Conservation (phyloP, 345 rosid species). For the Melaleuca alternifolia region DNA sequence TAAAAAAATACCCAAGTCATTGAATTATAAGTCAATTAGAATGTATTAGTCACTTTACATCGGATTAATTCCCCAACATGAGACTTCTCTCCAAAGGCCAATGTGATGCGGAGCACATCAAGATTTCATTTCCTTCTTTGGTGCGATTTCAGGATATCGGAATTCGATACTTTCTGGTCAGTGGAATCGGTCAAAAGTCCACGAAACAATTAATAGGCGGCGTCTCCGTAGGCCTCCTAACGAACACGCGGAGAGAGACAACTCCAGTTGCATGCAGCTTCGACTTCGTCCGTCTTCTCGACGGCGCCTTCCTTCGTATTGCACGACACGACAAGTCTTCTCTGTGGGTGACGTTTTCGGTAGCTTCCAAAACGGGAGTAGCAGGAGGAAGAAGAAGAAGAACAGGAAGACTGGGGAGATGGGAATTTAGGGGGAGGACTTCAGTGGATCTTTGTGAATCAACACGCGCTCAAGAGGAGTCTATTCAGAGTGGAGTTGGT, state of each 20-base stretch:
- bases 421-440: not conserved
- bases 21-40: too few relatives aligned
- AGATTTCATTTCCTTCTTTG: not conserved
- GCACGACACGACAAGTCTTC: not conserved
- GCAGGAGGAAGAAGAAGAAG: not conserved
- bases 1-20: too few relatives aligned
- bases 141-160: too few relatives aligned
- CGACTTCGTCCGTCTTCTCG: not conserved
- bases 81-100: not conserved
- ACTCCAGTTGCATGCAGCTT: not conserved
- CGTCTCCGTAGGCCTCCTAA: not conserved
- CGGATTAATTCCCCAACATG: too few relatives aligned
- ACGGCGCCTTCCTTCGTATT: not conserved
- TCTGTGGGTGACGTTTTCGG: not conserved
- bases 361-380: not conserved
- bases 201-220: too few relatives aligned
- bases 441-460: not conserved
- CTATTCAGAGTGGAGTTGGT: not conserved
- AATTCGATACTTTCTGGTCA: too few relatives aligned
- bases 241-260: not conserved
- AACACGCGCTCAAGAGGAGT: not conserved
- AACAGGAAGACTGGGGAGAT: not conserved
- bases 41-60: too few relatives aligned
- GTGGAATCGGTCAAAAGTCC: too few relatives aligned
- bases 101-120: not conserved